Evolutionary conservation across 2,329 filamentous ascomycete species (phyloP).

Genomic region (Aspergillus tanneri): DNA sequence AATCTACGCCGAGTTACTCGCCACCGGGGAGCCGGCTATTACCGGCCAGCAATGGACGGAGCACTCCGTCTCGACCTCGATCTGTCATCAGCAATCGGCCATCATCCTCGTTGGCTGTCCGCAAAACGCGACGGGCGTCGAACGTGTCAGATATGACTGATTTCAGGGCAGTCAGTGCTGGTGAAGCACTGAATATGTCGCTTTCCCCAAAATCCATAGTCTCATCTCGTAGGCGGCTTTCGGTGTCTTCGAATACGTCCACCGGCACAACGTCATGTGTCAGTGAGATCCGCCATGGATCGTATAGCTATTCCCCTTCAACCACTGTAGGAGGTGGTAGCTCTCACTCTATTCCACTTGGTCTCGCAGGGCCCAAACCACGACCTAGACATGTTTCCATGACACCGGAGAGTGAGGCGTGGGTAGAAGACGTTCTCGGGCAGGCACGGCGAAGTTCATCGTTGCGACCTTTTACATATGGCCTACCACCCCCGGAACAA

Average conservation of each 20-base stretch:
- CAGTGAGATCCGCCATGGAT: conserved; percentile 27
- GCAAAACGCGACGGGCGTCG: conserved; percentile 39
- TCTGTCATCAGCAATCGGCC: conserved; percentile 40
- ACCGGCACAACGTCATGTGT: conserved; percentile 30
- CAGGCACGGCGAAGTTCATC: conserved; percentile 44
- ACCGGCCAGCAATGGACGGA: conserved; percentile 28
- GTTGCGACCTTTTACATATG: conserved; percentile 29
- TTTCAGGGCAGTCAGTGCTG: conserved; percentile 28
- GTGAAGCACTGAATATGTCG: conserved; percentile 28
- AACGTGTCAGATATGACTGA: conserved; percentile 32
- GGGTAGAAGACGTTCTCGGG: conserved; percentile 48
- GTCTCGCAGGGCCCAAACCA: conserved; percentile 47
- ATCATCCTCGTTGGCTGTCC: conserved; percentile 40
- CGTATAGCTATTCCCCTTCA: conserved; percentile 28
- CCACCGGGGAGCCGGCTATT: conserved; percentile 27
- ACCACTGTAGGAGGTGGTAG: conserved; percentile 17
- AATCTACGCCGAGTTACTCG: conserved; percentile 28
- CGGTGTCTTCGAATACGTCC: conserved; percentile 41
- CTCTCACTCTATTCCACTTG: conserved; percentile 40
- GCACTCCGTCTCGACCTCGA: conserved; percentile 38
- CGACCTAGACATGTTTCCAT: conserved; percentile 42
- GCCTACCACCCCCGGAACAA: conserved; percentile 16
- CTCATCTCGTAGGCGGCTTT: conserved; percentile 34
- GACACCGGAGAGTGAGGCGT: conserved; percentile 47
- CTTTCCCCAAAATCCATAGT: conserved; percentile 31